Evolutionary conservation across 495 filamentous ascomycete species (phyloP).

Genomic region (Cryomyces minteri): DNA sequence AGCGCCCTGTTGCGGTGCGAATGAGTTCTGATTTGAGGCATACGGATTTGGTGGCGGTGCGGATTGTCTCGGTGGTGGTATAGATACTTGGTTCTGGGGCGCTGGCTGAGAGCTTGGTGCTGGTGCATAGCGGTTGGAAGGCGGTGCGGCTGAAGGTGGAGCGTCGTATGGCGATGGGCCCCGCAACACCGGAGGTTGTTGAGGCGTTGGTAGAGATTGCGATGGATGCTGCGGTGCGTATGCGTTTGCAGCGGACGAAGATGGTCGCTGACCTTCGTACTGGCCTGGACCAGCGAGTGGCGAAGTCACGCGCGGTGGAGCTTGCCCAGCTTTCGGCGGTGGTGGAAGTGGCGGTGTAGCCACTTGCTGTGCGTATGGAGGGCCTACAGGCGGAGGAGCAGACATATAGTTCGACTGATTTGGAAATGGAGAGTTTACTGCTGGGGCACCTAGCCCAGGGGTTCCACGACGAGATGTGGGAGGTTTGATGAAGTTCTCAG

Average conservation of each 20-base stretch:
- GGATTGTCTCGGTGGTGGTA: constrained; percentile 12
- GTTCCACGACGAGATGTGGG: constrained; percentile 50
- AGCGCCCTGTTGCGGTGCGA: not conserved
- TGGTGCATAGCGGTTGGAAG: constrained; percentile 74
- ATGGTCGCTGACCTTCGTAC: constrained; percentile 27
- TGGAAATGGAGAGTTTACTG: constrained; percentile 49
- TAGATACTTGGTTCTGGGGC: constrained; percentile 6
- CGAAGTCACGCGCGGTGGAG: constrained; percentile 36
- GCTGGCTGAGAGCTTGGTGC: constrained; percentile 31
- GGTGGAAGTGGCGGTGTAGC: constrained; percentile 34
- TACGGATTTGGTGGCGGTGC: constrained; percentile 20
- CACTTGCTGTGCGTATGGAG: constrained; percentile 24
- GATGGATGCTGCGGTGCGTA: constrained; percentile 47
- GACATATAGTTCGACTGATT: constrained; percentile 27
- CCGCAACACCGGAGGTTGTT: constrained; percentile 39
- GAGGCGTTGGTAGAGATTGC: constrained; percentile 25
- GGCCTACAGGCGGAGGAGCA: constrained; percentile 21
- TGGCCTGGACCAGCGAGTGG: constrained; percentile 29
- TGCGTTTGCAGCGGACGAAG: constrained; percentile 47
- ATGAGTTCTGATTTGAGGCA: constrained; percentile 5
- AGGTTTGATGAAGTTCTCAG: constrained; percentile 57
- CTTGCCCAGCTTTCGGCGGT: constrained; percentile 35
- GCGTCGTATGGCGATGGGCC: constrained; percentile 81
- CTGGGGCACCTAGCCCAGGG: constrained; percentile 35
- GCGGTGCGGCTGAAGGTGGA: constrained; percentile 53